Conservation (phyloP, 768 basidiomycete species). For the Leccinum subgranulosum region DNA sequence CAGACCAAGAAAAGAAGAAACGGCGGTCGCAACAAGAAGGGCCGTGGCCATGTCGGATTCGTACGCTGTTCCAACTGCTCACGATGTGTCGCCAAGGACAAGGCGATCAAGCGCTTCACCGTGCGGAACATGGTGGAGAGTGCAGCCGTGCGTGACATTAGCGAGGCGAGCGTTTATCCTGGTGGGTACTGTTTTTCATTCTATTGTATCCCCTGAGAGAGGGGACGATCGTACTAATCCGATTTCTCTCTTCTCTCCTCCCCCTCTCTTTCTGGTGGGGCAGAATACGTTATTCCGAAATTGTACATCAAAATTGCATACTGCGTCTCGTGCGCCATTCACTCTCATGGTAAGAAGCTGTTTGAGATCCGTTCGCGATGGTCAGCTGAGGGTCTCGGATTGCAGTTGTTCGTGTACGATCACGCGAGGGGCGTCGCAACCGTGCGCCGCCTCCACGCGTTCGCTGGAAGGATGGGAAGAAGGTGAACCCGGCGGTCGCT, state of each 20-base stretch:
- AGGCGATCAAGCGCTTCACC: slow-evolving; percentile 99
- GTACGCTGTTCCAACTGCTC: slow-evolving; percentile 99
- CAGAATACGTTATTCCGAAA: slow-evolving; percentile 96
- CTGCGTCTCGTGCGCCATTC: slow-evolving; percentile 99
- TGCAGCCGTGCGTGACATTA: slow-evolving; percentile 95
- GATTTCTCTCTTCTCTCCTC: background rate
- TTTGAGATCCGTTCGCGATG: background rate
- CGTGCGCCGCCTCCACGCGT: slow-evolving; percentile 95
- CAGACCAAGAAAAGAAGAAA: slow-evolving; percentile 99
- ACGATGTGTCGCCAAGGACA: slow-evolving; percentile 96
- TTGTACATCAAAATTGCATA: slow-evolving; percentile 98
- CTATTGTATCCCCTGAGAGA: background rate
- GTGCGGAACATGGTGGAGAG: slow-evolving; percentile 99
- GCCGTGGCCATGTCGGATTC: slow-evolving; percentile 92
- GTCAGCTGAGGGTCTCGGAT: background rate
- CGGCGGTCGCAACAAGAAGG: slow-evolving; percentile 98
- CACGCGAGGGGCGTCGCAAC: slow-evolving; percentile 93
- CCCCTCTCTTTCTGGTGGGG: background rate
- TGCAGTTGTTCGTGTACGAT: slow-evolving; percentile 95
- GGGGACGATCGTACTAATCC: background rate
- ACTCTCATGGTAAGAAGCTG: slow-evolving; percentile 81
- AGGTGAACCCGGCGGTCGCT: slow-evolving; percentile 92
- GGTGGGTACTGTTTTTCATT: slow-evolving; percentile 51
- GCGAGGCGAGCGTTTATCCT: slow-evolving; percentile 90
- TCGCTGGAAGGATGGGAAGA: slow-evolving; percentile 94